phyloP scores from a whole-genome alignment of 2,329 filamentous ascomycete species.

The Shiraia sp. region DNA sequence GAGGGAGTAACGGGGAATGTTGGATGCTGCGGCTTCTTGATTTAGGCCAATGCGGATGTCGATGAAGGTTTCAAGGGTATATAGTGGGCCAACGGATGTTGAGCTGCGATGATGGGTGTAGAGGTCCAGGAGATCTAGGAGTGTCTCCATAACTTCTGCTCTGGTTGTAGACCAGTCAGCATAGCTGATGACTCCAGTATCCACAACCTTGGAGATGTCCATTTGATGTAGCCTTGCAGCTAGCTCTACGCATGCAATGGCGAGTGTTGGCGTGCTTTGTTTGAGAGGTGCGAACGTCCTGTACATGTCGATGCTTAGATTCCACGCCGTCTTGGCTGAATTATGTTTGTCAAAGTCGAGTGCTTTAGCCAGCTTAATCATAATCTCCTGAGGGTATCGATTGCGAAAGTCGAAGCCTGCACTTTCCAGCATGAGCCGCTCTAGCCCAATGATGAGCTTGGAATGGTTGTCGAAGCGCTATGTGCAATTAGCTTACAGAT shows the following conservation, averaged over 20 bases:
- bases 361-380: constrained; percentile 75
- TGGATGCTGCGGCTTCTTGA: constrained; percentile 69
- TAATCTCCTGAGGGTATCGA: constrained; percentile 80
- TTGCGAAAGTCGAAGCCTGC: constrained; percentile 93
- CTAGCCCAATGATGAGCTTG: constrained; percentile 83
- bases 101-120: constrained; percentile 81
- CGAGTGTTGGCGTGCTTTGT: constrained; percentile 83
- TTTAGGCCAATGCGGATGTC: constrained; percentile 86
- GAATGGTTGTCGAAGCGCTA: constrained; percentile 80
- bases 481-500: constrained; percentile 5
- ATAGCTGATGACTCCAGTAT: constrained; percentile 53
- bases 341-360: constrained; percentile 58
- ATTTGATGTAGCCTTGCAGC: constrained; percentile 69
- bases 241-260: constrained; percentile 79
- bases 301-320: constrained; percentile 86
- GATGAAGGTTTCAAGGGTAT: constrained; percentile 79
- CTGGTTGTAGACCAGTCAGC: constrained; percentile 49
- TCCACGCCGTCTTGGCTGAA: constrained; percentile 72
- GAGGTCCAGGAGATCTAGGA: constrained; percentile 87
- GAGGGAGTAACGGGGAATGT: constrained; percentile 64
- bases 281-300: constrained; percentile 92
- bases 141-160: constrained; percentile 65
- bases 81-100: constrained; percentile 73
- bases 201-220: constrained; percentile 54
- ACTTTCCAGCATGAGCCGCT: constrained; percentile 89